These are phyloP conservation scores for Moricandia arvensis DNA, from an alignment of 345 rosid species.

Conservation along the genomic window DNA sequence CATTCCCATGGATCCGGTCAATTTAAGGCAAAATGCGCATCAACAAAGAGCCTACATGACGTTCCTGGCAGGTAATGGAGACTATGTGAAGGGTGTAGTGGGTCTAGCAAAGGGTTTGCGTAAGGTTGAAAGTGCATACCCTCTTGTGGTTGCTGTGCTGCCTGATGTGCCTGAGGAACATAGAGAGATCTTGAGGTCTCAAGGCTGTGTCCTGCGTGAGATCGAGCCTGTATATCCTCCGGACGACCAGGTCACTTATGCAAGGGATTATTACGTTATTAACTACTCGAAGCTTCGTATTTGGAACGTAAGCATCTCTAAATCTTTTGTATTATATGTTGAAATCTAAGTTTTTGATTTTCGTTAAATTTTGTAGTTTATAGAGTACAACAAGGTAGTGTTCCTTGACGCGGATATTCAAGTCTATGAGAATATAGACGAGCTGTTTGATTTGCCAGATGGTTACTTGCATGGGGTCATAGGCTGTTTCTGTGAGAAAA, in stretches of 20 bases:
- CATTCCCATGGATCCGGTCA: conserved; percentile 31
- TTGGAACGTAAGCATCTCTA: conserved; percentile 59
- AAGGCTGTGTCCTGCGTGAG: conserved; percentile 64
- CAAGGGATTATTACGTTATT: conserved; percentile 75
- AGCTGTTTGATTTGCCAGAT: conserved; percentile 54
- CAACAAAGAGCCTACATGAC: conserved; percentile 54
- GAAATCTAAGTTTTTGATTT: conserved; percentile 31
- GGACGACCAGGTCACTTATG: conserved; percentile 58
- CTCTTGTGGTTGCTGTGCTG: conserved; percentile 72
- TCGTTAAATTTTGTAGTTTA: conserved; percentile 46
- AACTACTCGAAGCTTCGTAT: conserved; percentile 89
- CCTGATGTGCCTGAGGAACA: conserved; percentile 88
- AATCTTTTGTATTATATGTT: not conserved
- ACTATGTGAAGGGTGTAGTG: conserved; percentile 72
- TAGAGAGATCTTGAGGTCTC: conserved; percentile 51
- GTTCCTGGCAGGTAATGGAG: conserved; percentile 73
- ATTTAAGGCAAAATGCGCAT: conserved; percentile 32
- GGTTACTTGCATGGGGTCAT: conserved; percentile 63
- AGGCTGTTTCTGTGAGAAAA: conserved; percentile 73
- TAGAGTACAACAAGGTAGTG: conserved; percentile 72
- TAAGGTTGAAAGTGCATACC: conserved; percentile 56
- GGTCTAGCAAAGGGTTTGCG: conserved; percentile 82
- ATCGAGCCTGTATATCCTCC: conserved; percentile 78
- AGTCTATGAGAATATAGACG: conserved; percentile 72
- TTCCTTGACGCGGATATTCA: conserved; percentile 83